Conservation (phyloP, 2,329 filamentous ascomycete genomes). For the Hirsutella minnesotensis region DNA sequence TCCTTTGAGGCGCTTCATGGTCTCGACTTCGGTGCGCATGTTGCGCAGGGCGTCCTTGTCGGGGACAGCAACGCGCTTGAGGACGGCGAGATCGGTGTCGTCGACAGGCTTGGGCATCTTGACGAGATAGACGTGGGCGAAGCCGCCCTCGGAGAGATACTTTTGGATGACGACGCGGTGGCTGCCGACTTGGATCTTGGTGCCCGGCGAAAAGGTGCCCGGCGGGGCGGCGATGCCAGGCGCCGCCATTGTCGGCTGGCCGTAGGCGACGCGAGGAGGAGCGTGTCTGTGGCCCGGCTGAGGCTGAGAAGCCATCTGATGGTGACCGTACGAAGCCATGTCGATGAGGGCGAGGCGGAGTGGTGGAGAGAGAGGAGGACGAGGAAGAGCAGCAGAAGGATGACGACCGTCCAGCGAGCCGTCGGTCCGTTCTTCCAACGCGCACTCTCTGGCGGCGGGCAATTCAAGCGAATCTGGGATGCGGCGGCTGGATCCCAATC, state of each 20-base stretch:
- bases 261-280: conserved; percentile 28
- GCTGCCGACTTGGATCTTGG: conserved; percentile 89
- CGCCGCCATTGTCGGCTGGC: conserved; percentile 25
- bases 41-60: conserved; percentile 89
- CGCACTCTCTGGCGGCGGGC: neutral
- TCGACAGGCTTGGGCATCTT: conserved; percentile 67
- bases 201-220: conserved; percentile 85
- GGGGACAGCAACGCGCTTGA: conserved; percentile 92
- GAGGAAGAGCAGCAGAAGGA: too few relatives aligned
- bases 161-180: conserved; percentile 92
- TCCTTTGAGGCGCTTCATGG: conserved; percentile 98
- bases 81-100: conserved; percentile 69
- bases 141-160: conserved; percentile 95
- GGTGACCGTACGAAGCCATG: conserved; percentile 26
- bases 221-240: conserved; percentile 40
- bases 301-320: conserved; percentile 17
- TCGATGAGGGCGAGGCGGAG: neutral
- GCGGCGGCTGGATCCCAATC: too few relatives aligned
- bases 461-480: too few relatives aligned
- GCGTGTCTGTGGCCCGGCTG: conserved; percentile 17
- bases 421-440: too few relatives aligned
- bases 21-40: conserved; percentile 98
- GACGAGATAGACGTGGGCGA: conserved; percentile 96
- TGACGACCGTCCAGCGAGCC: too few relatives aligned
- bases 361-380: too few relatives aligned